Conservation (phyloP, 495 filamentous ascomycete genomes). For the Amorphotheca resinae region DNA sequence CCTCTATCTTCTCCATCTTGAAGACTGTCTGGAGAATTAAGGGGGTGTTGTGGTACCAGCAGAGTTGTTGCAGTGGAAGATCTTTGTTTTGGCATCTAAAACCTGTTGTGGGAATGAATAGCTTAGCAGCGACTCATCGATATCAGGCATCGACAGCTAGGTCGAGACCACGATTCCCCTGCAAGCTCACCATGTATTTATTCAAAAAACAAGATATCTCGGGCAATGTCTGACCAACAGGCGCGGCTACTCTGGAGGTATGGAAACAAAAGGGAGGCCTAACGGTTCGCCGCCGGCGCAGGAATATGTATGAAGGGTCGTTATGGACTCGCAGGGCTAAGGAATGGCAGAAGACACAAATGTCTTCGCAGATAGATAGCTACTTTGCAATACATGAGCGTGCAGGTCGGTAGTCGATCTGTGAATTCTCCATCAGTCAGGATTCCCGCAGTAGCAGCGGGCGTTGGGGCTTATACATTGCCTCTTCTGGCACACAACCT, state of each 20-base stretch:
- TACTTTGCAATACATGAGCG: constrained; percentile 4
- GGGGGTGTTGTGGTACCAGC: background rate
- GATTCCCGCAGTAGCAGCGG: constrained; percentile 16
- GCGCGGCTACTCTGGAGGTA: background rate
- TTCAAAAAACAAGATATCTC: background rate
- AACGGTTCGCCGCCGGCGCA: background rate
- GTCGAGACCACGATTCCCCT: background rate
- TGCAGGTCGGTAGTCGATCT: constrained; percentile 7
- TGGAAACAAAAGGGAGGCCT: background rate
- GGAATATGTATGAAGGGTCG: background rate
- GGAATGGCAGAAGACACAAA: constrained; percentile 17
- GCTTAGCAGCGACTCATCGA: background rate
- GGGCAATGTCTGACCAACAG: background rate
- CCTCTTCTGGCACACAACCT: constrained; percentile 17
- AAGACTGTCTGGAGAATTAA: background rate
- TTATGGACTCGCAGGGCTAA: constrained; percentile 1
- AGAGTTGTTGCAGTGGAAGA: background rate
- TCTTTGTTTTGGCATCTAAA: background rate
- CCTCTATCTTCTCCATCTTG: background rate
- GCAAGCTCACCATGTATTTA: background rate
- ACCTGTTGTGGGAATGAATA: background rate
- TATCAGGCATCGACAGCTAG: background rate
- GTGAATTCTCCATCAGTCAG: constrained; percentile 12
- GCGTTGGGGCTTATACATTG: constrained; percentile 12
- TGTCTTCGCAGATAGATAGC: constrained; percentile 10